These are phyloP conservation scores for Pisolithus thermaeus DNA, from an alignment of 1,284 basidiomycete species.

Conservation along the genomic window DNA sequence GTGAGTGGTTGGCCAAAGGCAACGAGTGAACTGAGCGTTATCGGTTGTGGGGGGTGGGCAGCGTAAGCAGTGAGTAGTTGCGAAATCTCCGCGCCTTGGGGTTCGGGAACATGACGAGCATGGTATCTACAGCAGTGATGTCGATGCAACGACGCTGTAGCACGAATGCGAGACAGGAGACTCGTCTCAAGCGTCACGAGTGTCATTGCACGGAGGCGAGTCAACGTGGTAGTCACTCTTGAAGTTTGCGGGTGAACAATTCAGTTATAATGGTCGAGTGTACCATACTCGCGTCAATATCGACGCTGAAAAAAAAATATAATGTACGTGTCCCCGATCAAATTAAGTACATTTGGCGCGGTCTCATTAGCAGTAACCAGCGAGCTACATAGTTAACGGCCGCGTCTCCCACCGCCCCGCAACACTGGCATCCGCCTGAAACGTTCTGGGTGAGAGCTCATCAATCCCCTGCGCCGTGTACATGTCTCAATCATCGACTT, in stretches of 20 bases:
- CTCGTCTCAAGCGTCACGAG: conserved; percentile 5
- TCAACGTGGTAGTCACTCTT: background rate
- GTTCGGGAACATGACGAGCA: conserved; percentile 22
- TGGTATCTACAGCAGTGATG: conserved; percentile 14
- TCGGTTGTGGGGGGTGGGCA: conserved; percentile 36
- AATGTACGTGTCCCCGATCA: no score
- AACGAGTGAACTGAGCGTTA: conserved; percentile 64
- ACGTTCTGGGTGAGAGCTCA: no score
- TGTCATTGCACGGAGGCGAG: background rate
- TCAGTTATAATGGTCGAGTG: no score
- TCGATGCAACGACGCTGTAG: conserved; percentile 4
- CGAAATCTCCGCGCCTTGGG: conserved; percentile 21
- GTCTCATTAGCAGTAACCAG: no score
- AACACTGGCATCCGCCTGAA: no score
- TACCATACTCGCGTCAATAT: no score
- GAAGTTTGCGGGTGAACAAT: no score
- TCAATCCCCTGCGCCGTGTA: no score
- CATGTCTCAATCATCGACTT: conserved; percentile 6
- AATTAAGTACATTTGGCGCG: no score
- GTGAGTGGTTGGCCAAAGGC: conserved; percentile 70
- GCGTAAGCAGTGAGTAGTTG: conserved; percentile 28
- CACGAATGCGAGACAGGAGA: background rate
- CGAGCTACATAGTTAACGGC: no score
- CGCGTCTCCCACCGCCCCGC: no score
- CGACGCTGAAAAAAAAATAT: no score